Base-by-base conservation (phyloP, 2,329 filamentous ascomycete species). In the Scytalidium lignicola region DNA sequence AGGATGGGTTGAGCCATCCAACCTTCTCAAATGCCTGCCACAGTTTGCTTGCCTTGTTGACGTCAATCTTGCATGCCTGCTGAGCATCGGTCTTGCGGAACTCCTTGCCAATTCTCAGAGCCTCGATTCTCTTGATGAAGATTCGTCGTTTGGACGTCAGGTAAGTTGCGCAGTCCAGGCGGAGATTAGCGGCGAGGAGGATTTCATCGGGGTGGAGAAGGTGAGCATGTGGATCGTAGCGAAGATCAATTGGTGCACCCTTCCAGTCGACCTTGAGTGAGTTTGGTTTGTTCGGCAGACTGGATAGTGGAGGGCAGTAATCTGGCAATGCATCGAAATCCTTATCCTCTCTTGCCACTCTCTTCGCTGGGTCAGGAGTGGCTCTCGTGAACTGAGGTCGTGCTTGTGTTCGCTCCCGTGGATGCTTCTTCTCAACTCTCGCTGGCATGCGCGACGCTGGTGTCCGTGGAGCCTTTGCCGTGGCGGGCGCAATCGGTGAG, bases 51-150 rank as follows among this genome's bases (percentile, higher is more conserved):
- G 91, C 90, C 74, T 96, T 97, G 75, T 96, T 96, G 66, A 97
- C 92, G 62, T 97, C 92, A 55, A 96, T 96, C 74, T 95, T 95
- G 78, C 90, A 95, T n/a, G 89, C 90, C 66, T 95, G 88, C 67
- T 97, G 92, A 4, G 90, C 90, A 65, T 96, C 89, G 1, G 92
- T 97, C 78, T 96, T 96, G 66, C 89, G 85, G 67, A 96, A 96
- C 62, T 91, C 87, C 68, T 95, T 93, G 64, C 79, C 79, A 29
- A 81, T 82, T 49, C 73, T 69, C 32, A 82, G 71, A 2, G 83
- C 79, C 45, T 86, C 80, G 28, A 92, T 78, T 39, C 88, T 82
- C 44, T 83, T 82, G 48, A 85, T 75, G 66, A 97, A 97, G 63
- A 97, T 92, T 52, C 90, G 85, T 51, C 92, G 85, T 76, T 96